Evolutionary conservation across 2,329 filamentous ascomycete species (phyloP).

Genomic region (Stemphylium vesicarium): DNA sequence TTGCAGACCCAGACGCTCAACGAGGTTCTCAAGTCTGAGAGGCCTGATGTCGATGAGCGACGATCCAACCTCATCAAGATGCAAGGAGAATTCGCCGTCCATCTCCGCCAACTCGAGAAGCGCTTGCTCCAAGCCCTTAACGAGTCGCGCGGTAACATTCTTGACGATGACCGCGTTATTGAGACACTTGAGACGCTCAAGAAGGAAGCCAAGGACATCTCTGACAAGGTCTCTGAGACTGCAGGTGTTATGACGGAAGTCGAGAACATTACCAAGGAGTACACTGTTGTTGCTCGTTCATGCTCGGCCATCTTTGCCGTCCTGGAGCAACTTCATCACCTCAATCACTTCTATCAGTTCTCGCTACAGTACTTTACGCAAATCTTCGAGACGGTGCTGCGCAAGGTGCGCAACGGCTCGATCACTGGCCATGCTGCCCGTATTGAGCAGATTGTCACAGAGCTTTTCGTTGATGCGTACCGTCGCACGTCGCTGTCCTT

Average conservation of each 20-base stretch:
- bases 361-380: conserved; percentile 97
- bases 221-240: conserved; percentile 92
- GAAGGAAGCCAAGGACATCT: conserved; percentile 96
- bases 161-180: conserved; percentile 98
- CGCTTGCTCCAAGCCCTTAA: conserved; percentile 92
- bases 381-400: conserved; percentile 93
- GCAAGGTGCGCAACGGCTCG: conserved; percentile 75
- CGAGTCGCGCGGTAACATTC: conserved; percentile 94
- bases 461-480: conserved; percentile 90
- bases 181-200: conserved; percentile 97
- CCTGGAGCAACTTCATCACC: conserved; percentile 93
- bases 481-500: conserved; percentile 92
- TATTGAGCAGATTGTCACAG: conserved; percentile 86
- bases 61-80: conserved; percentile 97
- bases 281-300: conserved; percentile 88
- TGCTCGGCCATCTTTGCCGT: conserved; percentile 98
- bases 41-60: conserved; percentile 95
- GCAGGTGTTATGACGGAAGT: conserved; percentile 99
- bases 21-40: conserved; percentile 95
- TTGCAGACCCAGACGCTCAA: conserved; percentile 97
- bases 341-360: conserved; percentile 99
- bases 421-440: conserved; percentile 78
- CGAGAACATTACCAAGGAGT: conserved; percentile 92
- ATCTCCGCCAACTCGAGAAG: conserved; percentile 93
- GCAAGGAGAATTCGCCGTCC: conserved; percentile 99